Percentiles rank a stretch among this genome's conserved stretches.
Evolutionary conservation across 176 grass and related monocot genomes (phyloP).

Genomic region (Zoysia pacifica): DNA sequence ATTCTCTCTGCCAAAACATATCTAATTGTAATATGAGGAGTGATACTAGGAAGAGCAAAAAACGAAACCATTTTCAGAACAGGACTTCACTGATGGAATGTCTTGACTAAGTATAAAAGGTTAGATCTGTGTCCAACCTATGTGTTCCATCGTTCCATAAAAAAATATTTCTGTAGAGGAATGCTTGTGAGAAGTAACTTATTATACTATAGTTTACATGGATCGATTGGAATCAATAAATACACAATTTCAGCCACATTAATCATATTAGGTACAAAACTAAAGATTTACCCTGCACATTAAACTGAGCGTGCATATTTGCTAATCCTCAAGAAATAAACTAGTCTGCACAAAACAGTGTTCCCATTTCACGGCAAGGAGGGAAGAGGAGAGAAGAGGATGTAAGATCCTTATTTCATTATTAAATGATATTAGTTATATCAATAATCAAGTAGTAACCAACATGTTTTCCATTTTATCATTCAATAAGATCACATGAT

Average conservation of each 20-base stretch:
- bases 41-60: not conserved
- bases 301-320: not conserved
- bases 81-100: not conserved
- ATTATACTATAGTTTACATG: not conserved
- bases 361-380: not conserved
- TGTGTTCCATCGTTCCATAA: not conserved
- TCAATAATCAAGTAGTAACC: not conserved
- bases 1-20: too few species aligned
- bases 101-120: not conserved
- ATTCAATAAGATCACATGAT: slow-evolving; percentile 21
- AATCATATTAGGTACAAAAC: not conserved
- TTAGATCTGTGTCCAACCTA: not conserved
- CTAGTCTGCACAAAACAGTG: not conserved
- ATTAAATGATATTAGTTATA: slow-evolving; percentile 16
- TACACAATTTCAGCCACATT: not conserved
- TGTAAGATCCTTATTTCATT: not conserved
- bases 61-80: not conserved
- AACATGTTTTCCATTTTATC: not conserved
- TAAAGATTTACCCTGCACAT: not conserved
- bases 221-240: not conserved
- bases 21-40: too few species aligned
- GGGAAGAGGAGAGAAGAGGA: not conserved
- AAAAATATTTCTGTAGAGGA: not conserved
- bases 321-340: not conserved
- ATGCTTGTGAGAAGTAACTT: not conserved